Conservation (phyloP, 2,329 filamentous ascomycete species). For the Simplicillium sp. region DNA sequence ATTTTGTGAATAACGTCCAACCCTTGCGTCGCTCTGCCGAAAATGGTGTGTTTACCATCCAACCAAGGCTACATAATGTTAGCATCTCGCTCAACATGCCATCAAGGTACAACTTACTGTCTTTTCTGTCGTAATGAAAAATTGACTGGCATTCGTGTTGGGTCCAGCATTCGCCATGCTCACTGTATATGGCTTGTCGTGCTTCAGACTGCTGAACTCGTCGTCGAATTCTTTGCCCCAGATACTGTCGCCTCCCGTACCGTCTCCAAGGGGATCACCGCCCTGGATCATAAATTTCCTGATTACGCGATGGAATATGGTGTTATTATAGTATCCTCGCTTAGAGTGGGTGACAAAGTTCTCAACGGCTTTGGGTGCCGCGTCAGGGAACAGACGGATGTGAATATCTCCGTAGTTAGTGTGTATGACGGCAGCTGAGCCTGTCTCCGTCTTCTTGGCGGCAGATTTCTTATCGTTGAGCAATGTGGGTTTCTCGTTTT, state of each 20-base stretch:
- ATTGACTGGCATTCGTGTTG: constrained; percentile 92
- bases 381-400: constrained; percentile 84
- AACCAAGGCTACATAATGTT: constrained; percentile 62
- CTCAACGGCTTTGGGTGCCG: constrained; percentile 88
- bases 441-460: constrained; percentile 57
- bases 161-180: constrained; percentile 98
- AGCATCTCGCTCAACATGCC: not conserved
- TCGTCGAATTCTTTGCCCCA: constrained; percentile 96
- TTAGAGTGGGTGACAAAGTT: constrained; percentile 92
- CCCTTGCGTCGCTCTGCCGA: constrained; percentile 81
- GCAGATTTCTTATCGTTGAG: constrained; percentile 47
- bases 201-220: constrained; percentile 82
- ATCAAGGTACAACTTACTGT: constrained; percentile 47
- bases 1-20: constrained; percentile 94
- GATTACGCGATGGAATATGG: constrained; percentile 95
- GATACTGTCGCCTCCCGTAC: constrained; percentile 78
- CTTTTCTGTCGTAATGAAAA: constrained; percentile 97
- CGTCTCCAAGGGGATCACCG: constrained; percentile 87
- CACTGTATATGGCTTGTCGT: constrained; percentile 93
- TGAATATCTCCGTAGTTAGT: constrained; percentile 92
- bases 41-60: constrained; percentile 93
- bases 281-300: constrained; percentile 99
- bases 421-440: constrained; percentile 75
- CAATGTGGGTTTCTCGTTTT: constrained; percentile 83
- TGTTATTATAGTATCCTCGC: constrained; percentile 92